phyloP scores from a whole-genome alignment of 192 early-diverging fungal species.

The Coemansia nantahalensis region DNA sequence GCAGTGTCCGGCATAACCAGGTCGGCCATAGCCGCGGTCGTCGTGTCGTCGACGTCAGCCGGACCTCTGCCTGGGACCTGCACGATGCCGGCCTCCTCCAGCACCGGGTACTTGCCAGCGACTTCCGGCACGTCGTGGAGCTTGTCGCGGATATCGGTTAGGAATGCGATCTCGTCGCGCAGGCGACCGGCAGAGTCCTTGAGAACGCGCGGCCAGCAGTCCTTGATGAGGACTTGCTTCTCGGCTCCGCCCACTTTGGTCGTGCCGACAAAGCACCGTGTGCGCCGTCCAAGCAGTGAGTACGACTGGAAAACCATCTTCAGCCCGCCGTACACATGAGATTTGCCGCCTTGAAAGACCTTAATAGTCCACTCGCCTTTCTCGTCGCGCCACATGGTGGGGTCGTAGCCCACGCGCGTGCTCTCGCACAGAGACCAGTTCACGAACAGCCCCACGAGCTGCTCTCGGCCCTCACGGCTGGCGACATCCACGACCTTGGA shows the following conservation, averaged over 20 bases:
- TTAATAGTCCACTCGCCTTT: constrained; percentile 1
- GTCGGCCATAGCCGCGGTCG: not conserved
- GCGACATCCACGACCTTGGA: constrained; percentile 17
- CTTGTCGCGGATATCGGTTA: constrained; percentile 2
- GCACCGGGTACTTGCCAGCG: not conserved
- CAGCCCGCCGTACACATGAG: not conserved
- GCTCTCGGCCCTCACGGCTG: not conserved
- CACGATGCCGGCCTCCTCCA: constrained; percentile 7
- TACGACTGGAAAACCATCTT: not conserved
- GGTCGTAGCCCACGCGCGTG: constrained; percentile 5
- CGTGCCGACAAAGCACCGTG: constrained; percentile 9
- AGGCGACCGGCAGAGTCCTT: not conserved
- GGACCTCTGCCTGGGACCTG: not conserved
- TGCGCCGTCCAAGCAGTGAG: constrained; percentile 8
- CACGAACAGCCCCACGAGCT: constrained; percentile 13
- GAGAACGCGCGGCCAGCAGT: not conserved
- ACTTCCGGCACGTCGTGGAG: not conserved
- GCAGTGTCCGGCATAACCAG: too few relatives aligned
- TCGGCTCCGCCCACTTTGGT: too few relatives aligned
- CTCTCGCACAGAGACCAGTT: constrained; percentile 1
- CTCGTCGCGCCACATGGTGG: not conserved
- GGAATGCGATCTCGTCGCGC: constrained; percentile 5
- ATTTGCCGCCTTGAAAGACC: not conserved
- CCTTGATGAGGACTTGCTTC: constrained; percentile 5
- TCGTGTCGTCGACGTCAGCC: not conserved